Evolutionary conservation across 805 yeast genomes (phyloP).

Genomic region (Saccharomycopsis guyanensis): DNA sequence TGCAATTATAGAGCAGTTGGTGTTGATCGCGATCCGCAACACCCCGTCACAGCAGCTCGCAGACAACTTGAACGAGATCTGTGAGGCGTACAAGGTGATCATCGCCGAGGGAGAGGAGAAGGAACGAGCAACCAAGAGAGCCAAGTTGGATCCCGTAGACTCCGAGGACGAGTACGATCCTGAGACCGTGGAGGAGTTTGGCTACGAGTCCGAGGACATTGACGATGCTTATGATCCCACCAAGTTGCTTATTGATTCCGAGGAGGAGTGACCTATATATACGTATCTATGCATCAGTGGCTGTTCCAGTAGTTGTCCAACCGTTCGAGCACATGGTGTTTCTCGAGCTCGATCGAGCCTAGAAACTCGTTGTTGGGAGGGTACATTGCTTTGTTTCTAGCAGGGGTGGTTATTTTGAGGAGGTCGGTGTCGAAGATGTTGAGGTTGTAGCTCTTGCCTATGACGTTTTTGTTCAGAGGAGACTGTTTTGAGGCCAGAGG

Average conservation of each 20-base stretch:
- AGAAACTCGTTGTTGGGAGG: constrained; percentile 9
- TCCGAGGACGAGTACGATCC: constrained; percentile 6
- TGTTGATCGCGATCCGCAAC: neutral
- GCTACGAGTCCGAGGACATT: constrained; percentile 7
- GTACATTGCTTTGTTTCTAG: neutral
- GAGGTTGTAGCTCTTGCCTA: neutral
- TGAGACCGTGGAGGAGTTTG: neutral
- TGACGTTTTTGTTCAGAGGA: constrained; percentile 5
- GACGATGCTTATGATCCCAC: constrained; percentile 4
- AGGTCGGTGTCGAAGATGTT: constrained; percentile 3
- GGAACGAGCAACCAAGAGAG: neutral
- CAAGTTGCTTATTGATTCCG: neutral
- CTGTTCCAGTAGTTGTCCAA: constrained; percentile 7
- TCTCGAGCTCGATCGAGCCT: neutral
- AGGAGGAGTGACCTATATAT: neutral
- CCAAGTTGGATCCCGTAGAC: neutral
- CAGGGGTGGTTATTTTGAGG: neutral
- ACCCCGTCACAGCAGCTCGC: neutral
- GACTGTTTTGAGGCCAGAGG: neutral
- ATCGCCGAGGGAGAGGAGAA: neutral
- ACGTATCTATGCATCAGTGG: neutral
- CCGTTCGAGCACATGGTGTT: neutral
- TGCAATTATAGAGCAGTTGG: neutral
- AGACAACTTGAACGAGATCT: neutral
- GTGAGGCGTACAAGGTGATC: neutral